Conservation (phyloP, 768 basidiomycete genomes). For the Brasilioporus rufonigricans region DNA sequence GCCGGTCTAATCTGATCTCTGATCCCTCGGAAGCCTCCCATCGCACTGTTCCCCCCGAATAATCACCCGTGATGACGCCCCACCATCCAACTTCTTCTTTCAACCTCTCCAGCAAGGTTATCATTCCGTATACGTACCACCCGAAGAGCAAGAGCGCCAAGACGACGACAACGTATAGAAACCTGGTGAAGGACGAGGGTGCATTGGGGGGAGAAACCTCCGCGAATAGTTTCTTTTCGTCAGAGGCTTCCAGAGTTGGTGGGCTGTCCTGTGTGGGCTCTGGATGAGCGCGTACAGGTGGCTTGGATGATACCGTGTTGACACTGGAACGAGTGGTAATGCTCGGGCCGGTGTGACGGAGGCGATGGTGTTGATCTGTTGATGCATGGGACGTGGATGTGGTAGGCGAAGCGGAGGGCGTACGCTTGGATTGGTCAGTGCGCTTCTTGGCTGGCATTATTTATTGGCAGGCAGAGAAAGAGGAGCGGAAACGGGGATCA, state of each 20-base stretch:
- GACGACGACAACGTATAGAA: slow-evolving; percentile 50
- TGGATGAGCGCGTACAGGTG: background rate
- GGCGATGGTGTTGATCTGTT: slow-evolving; percentile 14
- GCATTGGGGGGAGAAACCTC: slow-evolving; percentile 3
- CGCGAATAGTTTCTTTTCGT: background rate
- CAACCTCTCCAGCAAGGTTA: slow-evolving; percentile 43
- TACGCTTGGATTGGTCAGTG: slow-evolving; percentile 9
- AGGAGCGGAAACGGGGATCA: background rate
- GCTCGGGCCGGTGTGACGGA: slow-evolving; percentile 20
- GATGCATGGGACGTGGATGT: slow-evolving; percentile 5
- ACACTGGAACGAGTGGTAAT: slow-evolving; percentile 3
- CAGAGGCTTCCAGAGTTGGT: background rate
- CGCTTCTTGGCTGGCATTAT: slow-evolving; percentile 21
- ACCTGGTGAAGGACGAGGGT: slow-evolving; percentile 23
- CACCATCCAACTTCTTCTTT: slow-evolving; percentile 61
- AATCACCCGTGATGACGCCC: slow-evolving; percentile 21
- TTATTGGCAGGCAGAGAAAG: background rate
- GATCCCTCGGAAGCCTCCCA: slow-evolving; percentile 1
- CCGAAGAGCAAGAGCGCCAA: slow-evolving; percentile 41
- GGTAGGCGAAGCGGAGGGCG: slow-evolving; percentile 4
- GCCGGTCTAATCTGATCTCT: slow-evolving; percentile 6
- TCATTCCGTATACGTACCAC: slow-evolving; percentile 51
- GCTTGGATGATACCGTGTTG: slow-evolving; percentile 1
- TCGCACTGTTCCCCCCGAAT: background rate
- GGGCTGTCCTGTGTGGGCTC: background rate